Evolutionary conservation across 768 basidiomycete species (phyloP), one percentile per base, ranked within the genome.

Genomic region (Hirschioporus abietinus): DNA sequence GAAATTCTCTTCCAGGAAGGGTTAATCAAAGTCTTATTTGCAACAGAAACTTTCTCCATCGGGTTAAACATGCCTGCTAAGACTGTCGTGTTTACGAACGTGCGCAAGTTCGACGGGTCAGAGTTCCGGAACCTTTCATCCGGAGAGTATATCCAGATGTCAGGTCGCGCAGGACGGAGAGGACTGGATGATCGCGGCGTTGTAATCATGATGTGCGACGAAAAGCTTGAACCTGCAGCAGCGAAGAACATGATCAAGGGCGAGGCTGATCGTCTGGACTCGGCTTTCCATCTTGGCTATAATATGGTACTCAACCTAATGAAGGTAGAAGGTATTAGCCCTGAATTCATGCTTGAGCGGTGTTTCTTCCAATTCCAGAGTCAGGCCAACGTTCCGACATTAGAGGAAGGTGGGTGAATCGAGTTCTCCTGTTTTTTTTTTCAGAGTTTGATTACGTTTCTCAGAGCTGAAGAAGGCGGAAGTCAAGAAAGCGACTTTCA

Each of bases 301-400:
- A 99, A 99, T 76, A 99, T 99, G 97, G 86, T 99, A 35, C 81
- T 99, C 74, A 99, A 99, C 78, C 78, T 99, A 70, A 96, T 99
- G 88, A 91, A 98, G 74, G 97, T 99, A 20, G 97, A 99, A 77
- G 96, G 96, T 6, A 89, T 99, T 71, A 98, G 93, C 72, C 97
- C 97, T 7, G 97, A 99, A 78, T 98, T 85, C 76, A 99, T 99
- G 96, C 83, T 99, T 12, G 93, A 97, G 77, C 83, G 93, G 60
- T 98, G 95, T 79, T 99, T 99, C 83, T 92, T 93, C 84, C 97
- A 99, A 77, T 99, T 98, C 79, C 97, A 99, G 78, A 98, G 92
- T 76, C 95, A 85, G 68, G 87, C 91, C 26, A 91, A 89, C n/a
- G 91, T 99, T 63, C 97, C 97, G 0, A 77, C 81, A 63, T 78